phyloP scores from a whole-genome alignment of 441 rosid genomes.

The Erodium texanum region DNA sequence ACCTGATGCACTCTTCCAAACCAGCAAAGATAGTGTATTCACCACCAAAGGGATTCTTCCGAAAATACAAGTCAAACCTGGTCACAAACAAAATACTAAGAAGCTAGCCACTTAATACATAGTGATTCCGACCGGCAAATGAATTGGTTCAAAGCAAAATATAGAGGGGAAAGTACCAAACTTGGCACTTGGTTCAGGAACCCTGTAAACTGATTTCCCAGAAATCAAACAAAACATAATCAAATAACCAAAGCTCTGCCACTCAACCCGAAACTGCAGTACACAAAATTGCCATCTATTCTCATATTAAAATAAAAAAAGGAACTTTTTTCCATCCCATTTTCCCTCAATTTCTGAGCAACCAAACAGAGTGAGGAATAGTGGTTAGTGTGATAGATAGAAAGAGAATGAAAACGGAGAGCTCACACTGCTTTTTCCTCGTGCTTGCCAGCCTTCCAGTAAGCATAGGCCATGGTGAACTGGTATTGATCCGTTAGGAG shows the following conservation, averaged over 20 bases:
- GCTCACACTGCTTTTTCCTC: constrained; percentile 69
- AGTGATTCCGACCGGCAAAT: too few species aligned
- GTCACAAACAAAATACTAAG: not conserved
- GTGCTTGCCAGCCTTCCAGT: constrained; percentile 89
- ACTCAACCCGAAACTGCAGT: not conserved
- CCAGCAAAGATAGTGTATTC: constrained; percentile 87
- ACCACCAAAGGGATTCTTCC: constrained; percentile 79
- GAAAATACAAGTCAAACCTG: constrained; percentile 80
- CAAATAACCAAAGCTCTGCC: not conserved
- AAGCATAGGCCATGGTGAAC: constrained; percentile 91
- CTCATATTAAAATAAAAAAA: not conserved
- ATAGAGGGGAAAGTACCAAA: not conserved
- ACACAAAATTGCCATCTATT: not conserved
- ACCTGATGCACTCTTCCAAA: constrained; percentile 76
- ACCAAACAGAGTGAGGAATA: not conserved
- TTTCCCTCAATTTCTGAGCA: constrained; percentile 6
- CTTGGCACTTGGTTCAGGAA: constrained; percentile 1
- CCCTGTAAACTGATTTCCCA: not conserved
- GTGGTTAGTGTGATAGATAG: not conserved
- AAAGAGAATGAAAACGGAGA: not conserved
- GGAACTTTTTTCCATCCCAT: not conserved
- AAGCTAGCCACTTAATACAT: not conserved
- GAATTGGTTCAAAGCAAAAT: too few species aligned
- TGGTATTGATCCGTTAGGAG: constrained; percentile 84
- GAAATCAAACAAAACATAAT: not conserved